Evolutionary conservation across 805 yeast species (phyloP).

Genomic region (Suhomyces faveliae): DNA sequence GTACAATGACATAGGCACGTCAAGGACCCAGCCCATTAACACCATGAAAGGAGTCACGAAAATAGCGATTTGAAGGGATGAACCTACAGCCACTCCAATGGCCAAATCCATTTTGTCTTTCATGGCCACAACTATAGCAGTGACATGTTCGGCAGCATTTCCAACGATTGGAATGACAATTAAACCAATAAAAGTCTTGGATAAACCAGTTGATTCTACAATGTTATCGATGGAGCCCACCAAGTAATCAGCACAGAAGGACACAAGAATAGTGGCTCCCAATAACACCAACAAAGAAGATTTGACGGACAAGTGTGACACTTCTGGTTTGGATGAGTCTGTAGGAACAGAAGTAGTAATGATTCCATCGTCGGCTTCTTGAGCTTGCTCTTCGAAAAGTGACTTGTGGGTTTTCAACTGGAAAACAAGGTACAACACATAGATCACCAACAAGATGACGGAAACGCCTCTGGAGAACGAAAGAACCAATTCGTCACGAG

Average conservation of each 20-base stretch:
- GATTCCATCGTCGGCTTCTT: slow-evolving; percentile 37
- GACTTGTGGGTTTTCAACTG: slow-evolving; percentile 84
- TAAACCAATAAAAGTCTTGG: slow-evolving; percentile 93
- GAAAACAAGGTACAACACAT: slow-evolving; percentile 76
- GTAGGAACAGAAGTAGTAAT: slow-evolving; percentile 28
- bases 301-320: slow-evolving; percentile 46
- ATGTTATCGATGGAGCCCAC: slow-evolving; percentile 92
- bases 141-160: slow-evolving; percentile 98
- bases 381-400: slow-evolving; percentile 58
- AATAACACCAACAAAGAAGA: slow-evolving; percentile 58
- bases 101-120: slow-evolving; percentile 98
- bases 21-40: slow-evolving; percentile 86
- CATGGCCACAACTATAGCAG: slow-evolving; percentile 92
- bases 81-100: slow-evolving; percentile 94
- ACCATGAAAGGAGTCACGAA: slow-evolving; percentile 97
- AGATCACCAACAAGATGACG: slow-evolving; percentile 70
- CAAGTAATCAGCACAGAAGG: slow-evolving; percentile 88
- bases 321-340: slow-evolving; percentile 20
- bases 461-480: slow-evolving; percentile 84
- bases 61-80: slow-evolving; percentile 90
- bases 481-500: slow-evolving; percentile 52
- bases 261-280: slow-evolving; percentile 71
- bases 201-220: slow-evolving; percentile 78
- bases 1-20: slow-evolving; percentile 88
- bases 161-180: slow-evolving; percentile 96